These are phyloP conservation scores for Elsinoe fawcettii DNA, from an alignment of 2,329 filamentous ascomycete species.

Conservation along the genomic window DNA sequence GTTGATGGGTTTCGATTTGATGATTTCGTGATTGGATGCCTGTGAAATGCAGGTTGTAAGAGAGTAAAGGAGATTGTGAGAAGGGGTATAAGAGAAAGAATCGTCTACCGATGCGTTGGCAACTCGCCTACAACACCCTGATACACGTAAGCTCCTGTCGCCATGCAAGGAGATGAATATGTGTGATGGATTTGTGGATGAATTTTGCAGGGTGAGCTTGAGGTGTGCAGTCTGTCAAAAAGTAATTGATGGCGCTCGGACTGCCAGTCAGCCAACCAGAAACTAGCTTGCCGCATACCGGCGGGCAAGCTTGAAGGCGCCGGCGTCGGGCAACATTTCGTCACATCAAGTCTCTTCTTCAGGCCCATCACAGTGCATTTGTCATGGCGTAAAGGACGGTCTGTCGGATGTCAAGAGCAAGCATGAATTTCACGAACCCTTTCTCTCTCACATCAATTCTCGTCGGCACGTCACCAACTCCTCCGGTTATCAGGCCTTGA, in stretches of 20 bases:
- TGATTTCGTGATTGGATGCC: neutral
- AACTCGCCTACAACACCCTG: neutral
- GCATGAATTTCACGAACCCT: neutral
- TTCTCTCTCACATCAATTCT: neutral
- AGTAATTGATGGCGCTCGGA: constrained; percentile 1
- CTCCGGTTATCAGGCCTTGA: neutral
- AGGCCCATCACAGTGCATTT: neutral
- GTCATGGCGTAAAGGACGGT: constrained; percentile 2
- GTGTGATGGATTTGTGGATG: neutral
- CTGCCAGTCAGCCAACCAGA: neutral
- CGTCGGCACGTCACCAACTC: neutral
- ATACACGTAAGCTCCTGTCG: neutral
- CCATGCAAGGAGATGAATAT: neutral
- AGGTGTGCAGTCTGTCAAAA: constrained; percentile 1
- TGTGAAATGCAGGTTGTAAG: neutral
- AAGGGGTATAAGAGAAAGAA: neutral
- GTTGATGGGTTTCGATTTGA: neutral
- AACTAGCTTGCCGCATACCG: neutral
- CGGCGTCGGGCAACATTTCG: neutral
- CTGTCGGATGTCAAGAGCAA: neutral
- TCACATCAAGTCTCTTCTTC: neutral
- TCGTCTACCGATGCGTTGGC: constrained; percentile 7
- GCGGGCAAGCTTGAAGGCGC: neutral
- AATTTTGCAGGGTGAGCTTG: neutral
- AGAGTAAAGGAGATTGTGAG: neutral